Evolutionary conservation across 2,329 filamentous ascomycete genomes (phyloP), one percentile per base, ranked within the genome.

Genomic region (Neurospora sp.): DNA sequence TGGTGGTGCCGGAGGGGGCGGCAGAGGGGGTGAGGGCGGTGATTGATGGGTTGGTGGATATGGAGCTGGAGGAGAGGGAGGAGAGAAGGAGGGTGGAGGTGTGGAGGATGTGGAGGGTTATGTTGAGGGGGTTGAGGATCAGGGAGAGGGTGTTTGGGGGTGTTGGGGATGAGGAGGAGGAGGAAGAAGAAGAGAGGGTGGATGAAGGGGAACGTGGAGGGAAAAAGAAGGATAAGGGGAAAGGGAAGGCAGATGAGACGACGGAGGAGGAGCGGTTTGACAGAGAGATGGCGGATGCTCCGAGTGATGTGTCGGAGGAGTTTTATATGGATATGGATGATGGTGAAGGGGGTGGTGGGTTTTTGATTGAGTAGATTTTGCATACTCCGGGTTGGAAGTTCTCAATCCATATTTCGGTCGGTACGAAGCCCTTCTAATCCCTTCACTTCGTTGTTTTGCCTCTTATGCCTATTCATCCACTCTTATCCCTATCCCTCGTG

Each of bases 81-180:
- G 86, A 89, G 84, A 86, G 85, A 72, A 86, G 87, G 52, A 86
- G 88, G 52, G 79, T 89, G 69, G 79, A 86, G 28, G 90, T 87
- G 6, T 77, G 95, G 71, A 84, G 86, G 65, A 84, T 88, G 73
- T 96, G 92, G 91, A 88, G 88, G 71, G 89, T 90, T 76, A 91
- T 97, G 71, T 79, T 97, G 71, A 89, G 92, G 80, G 91, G 89
- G 0, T 76, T 98, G 76, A 84, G 92, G 46, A 92, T 97, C 57
- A 84, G 89, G 38, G 88, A 94, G 77, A 85, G 91, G 71, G 88
- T 97, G 41, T 91, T 89, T 78, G 86, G 83, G 0, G 85, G 85
- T 1, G 85, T 86, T 3, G 82, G 83, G 57, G 81, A 81, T 0
- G 82, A 84, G 69, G 79, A 77, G 36, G 79, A 79, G 1, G 71